These are phyloP conservation scores for Aspergillus carbonarius DNA, from an alignment of 2,329 filamentous ascomycete species.

Conservation along the genomic window DNA sequence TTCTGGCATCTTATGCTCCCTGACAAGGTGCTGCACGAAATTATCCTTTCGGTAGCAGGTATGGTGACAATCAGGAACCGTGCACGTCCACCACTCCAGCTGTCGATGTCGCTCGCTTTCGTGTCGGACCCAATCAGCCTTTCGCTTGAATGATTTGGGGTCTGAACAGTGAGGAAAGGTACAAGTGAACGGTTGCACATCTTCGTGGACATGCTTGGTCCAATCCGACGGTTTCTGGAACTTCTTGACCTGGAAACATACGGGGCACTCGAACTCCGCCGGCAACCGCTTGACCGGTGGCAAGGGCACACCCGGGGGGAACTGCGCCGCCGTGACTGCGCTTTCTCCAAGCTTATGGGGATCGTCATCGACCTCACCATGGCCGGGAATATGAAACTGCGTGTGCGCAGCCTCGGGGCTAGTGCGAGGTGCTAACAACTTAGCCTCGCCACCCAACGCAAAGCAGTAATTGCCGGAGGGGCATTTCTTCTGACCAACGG, in stretches of 20 bases:
- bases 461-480: constrained; percentile 63
- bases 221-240: constrained; percentile 92
- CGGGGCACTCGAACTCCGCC: constrained; percentile 83
- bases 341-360: constrained; percentile 67
- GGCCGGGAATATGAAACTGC: constrained; percentile 56
- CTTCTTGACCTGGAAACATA: constrained; percentile 82
- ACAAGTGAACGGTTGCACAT: constrained; percentile 89
- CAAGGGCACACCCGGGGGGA: constrained; percentile 76
- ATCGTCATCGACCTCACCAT: constrained; percentile 62
- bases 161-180: constrained; percentile 82
- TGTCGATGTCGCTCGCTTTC: constrained; percentile 90
- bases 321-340: constrained; percentile 68
- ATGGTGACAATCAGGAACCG: constrained; percentile 76
- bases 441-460: constrained; percentile 65
- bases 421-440: constrained; percentile 57
- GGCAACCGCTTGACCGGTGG: constrained; percentile 76
- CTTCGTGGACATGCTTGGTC: constrained; percentile 95
- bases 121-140: constrained; percentile 93
- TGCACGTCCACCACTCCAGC: constrained; percentile 87
- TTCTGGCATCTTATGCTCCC: constrained; percentile 83
- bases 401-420: constrained; percentile 54
- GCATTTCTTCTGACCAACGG: constrained; percentile 59
- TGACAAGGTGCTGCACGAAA: constrained; percentile 86
- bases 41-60: constrained; percentile 86
- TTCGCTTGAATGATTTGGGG: constrained; percentile 89